Evolutionary conservation across 331 rosid genomes (phyloP), one percentile per base, ranked within the genome.

Genomic region (Pyracantha coccinea): DNA sequence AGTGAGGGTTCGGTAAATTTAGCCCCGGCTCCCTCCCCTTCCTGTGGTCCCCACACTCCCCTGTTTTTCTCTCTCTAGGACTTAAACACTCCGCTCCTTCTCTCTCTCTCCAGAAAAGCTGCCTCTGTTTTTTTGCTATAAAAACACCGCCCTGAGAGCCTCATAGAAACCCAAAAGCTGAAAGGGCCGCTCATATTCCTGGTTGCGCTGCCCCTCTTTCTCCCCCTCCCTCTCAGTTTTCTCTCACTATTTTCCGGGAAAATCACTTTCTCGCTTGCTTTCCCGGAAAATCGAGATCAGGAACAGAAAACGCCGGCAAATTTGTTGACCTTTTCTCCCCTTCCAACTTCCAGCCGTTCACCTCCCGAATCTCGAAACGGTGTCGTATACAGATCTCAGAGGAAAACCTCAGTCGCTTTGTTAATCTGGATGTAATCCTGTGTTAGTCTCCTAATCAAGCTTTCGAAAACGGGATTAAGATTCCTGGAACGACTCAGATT

Each of bases 31-130:
- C 45, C 0, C 14, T 3, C 45, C 45, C 45, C 1, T 38, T 38
- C 14, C 4, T 2, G 83, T 73, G 83, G 86, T 13, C 59, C 79
- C 90, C 76, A 67, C 81, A 1, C 1, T 0, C 24, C 15, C 27
- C 66, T 20, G 27, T 31, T 50, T 47, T 32, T 67, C 45, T 45
- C 70, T 41, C 58, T 53, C 8, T 33, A 71, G 47, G 6, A 47
- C 74, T 15, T 1, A 17, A 10, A 6, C 58, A 73, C 54, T 17
- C 12, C 57, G 7, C 68, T 8, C 25, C 21, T 10, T 21, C 31
- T 44, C 29, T 44, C 31, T 25, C 63, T 35, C 44, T 61, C 59
- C 27, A 6, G 41, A 74, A 63, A 61, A 53, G 54, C 75, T 25
- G 14, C 3, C 55, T 55, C 27, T 29, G 14, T 63, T 75, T 53